Evolutionary conservation across 169 alveolate genomes (phyloP), one percentile per base, ranked within the genome.

Genomic region (Theileria equi): DNA sequence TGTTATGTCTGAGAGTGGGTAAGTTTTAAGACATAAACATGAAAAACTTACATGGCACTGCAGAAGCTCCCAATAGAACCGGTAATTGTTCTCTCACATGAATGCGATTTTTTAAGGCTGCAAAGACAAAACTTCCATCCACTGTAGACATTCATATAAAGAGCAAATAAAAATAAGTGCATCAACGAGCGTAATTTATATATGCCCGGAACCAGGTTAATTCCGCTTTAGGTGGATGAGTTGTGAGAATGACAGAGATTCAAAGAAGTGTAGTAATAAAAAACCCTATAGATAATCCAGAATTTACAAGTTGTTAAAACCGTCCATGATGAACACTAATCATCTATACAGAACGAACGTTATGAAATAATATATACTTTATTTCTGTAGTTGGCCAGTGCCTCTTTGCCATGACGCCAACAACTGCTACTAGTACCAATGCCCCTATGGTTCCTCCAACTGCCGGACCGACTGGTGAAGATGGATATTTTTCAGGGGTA

Each of bases 81-180:
- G 72, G 25, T 26, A 76, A 3, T n/a, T 65, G 81, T 1, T 76
- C 81, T 60, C 66, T 76, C 17, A 76, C 32, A 35, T 66, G 62
- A 26, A 76, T 55, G 16, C 65, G 29, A 19, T 76, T 63, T 28
- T 76, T 66, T 25, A 76, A 60, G 8, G 81, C 85, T 11, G 79
- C 80, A 32, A 57, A 76, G 35, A 63, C 80, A 49, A 76, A 76
- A 11, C 79, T 60, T 0, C 85, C 81, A 35, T 76, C 85, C 31
- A 76, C 85, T 76, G 41, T 32, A 31, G 1, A 25, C 5, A 32
- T 10, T 1, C 25, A 7, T 7, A 26, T 5, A 17, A 1, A 44
- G 13, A 31, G 21, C 41, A n/a, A n/a, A 13, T 13, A 11, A 48
- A 13, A 38, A 13, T 38, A 38, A 38, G 11, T 38, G 45, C 13